Evolutionary conservation across 2,329 filamentous ascomycete genomes (phyloP), one percentile per base, ranked within the genome.

Genomic region (Monascus ruber): DNA sequence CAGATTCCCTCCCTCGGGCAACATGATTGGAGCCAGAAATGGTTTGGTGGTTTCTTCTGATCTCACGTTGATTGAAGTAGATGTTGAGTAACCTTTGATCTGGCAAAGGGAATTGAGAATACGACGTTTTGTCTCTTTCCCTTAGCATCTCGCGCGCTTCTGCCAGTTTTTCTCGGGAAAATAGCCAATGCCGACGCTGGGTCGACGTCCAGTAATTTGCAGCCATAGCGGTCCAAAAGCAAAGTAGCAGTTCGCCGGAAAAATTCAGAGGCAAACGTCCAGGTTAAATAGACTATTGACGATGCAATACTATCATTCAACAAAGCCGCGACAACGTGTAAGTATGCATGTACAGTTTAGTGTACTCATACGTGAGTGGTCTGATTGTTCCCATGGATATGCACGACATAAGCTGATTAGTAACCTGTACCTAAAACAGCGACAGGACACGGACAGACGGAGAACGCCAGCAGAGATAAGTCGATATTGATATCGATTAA

Each of bases 201-300:
- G 86, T 91, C 40, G 91, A 96, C 47, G 86, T 83, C 88, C 88
- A 98, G 68, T 89, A 98, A 65, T 89, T 95, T 58, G 88, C 85
- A 28, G 89, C 85, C 89, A 95, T 95, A 26, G 26, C 38, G 35
- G 34, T 36, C 25, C n/a, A 17, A 17, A 17, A 17, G 17, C 17
- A 17, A 17, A 17, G 17, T 17, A 17, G 17, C 17, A 17, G 17
- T 17, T 17, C 17, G 17, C 17, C 17, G 17, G 17, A 17, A 17
- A 17, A 17, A 17, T 17, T 17, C 17, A 17, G 17, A 17, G 17
- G 17, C 17, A 17, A 3, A 17, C 3, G 17, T 17, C 17, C 17
- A 17, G 17, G 17, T 17, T 17, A 17, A 17, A 17, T 17, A 17
- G 17, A 17, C 17, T 2, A 17, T 17, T 17, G 17, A 17, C 17